Evolutionary conservation across 129 eudicot genomes (phyloP), one percentile per base, ranked within the genome.

Genomic region (Centrapalus pauciflorus): DNA sequence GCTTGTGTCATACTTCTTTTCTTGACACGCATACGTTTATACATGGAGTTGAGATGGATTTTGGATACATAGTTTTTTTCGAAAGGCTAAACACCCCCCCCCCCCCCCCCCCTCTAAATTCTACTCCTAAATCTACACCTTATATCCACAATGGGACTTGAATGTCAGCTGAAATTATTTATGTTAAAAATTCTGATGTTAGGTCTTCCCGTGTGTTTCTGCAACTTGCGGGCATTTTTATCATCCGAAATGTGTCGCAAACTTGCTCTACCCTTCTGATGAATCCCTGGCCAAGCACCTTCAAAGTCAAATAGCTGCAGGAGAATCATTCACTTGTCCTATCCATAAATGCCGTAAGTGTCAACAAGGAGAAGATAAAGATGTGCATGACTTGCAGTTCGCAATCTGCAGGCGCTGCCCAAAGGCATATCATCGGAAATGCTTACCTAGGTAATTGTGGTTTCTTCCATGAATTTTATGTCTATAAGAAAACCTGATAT

Each of bases 331-430:
- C 74, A 59, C 82, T 2, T 90, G 97, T 62, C 97, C 97, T 38
- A 78, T 79, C 12, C 97, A 90, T 76, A 84, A 73, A 70, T 90
- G 97, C 33, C 65, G 11, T 45, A 24, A 55, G 11, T 90, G 97
- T 73, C 72, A 70, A 52, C 70, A 57, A 66, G 86, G 82, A 34
- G 97, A 90, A 80, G 81, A 84, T 38, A 82, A 77, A 71, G 69
- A 61, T 0, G 75, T 40, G 26, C 33, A 24, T 23, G 87, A 76
- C 1, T 72, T 87, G 81, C 93, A 87, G 52, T 87, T 90, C 77
- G 97, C 95, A 17, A 65, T 87, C 16, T 87, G 97, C 65, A 82
- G 97, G 71, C 93, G 97, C 65, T 90, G 95, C 75, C 97, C 97
- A 21, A 84, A 75, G 69, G 83, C 93, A 50, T 90, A 87, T 76